Base-by-base conservation (phyloP, 192 early-diverging fungal genomes). In the Backusella sp. region DNA sequence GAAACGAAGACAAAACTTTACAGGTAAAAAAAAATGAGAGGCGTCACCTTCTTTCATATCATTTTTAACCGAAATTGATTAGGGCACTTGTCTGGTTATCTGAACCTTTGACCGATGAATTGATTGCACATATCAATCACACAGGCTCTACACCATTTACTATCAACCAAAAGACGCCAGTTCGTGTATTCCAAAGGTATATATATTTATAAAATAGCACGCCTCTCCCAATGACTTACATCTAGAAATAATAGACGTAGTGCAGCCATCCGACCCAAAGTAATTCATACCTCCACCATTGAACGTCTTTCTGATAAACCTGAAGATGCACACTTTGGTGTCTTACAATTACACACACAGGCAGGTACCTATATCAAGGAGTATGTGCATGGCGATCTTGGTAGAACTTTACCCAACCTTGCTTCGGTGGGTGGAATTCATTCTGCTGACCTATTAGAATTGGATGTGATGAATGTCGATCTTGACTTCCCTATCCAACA, bases 291-390 rank as follows among this genome's bases (percentile, higher is more conserved):
- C 6, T 75, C 39, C 67, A 56, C 56, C 12, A 37, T 75, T 30
- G 65, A 68, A 42, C 32, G 59, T 2, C n/a, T 77, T 19, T 26
- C 34, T 23, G 41, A 49, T n/a, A 46, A n/a, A 36, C 34, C 30
- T 3, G 59, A 72, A 21, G 66, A 78, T 15, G 65, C 70, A 5
- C 79, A 83, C 34, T 91, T 92, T 77, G 78, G 92, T 68, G 84
- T 85, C 1, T 82, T 95, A 0, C 84, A 90, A 62, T 74, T 98
- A 75, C 86, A 88, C 59, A 97, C 97, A 0, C 90, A 91, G 75
- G 96, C 97, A 14, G 97, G 97, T 14, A 93, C 96, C 1, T 96
- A 93, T 75, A 91, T 98, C 72, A 98, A 98, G 75, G 97, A 98
- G 85, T 98, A 97, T 91, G 88, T 97, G 1, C 95, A 97, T 74